Conservation (phyloP, 805 yeast genomes). For the Saccharomycopsis microspora region DNA sequence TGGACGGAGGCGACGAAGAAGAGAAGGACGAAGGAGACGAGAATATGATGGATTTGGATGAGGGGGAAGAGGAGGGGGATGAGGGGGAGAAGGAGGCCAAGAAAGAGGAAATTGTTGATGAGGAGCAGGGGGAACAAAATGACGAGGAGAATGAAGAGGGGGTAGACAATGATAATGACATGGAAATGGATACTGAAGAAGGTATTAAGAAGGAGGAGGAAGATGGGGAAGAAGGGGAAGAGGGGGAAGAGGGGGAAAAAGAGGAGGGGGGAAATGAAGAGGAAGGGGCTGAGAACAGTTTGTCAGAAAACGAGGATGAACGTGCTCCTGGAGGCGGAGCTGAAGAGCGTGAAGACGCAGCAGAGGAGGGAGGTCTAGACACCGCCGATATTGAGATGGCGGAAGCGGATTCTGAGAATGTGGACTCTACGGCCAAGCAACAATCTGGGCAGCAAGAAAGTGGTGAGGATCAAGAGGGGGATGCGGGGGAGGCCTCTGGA, state of each 20-base stretch:
- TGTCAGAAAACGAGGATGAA: constrained; percentile 24
- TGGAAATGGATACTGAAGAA: constrained; percentile 19
- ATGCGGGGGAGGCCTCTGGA: constrained; percentile 30
- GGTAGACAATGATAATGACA: constrained; percentile 22
- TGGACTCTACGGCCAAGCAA: constrained; percentile 49
- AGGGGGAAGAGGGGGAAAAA: constrained; percentile 17
- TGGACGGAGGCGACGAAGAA: constrained; percentile 69
- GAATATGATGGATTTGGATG: constrained; percentile 23
- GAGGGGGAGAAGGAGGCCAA: constrained; percentile 23
- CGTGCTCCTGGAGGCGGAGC: constrained; percentile 28
- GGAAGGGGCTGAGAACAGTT: constrained; percentile 20
- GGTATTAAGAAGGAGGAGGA: constrained; percentile 20
- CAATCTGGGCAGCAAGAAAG: constrained; percentile 49
- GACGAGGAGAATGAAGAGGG: constrained; percentile 21
- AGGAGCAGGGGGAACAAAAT: constrained; percentile 18
- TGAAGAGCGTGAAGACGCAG: constrained; percentile 30
- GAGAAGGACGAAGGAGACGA: constrained; percentile 26
- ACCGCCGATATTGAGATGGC: constrained; percentile 39
- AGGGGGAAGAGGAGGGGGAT: constrained; percentile 20
- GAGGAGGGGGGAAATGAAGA: constrained; percentile 18
- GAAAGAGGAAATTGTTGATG: constrained; percentile 23
- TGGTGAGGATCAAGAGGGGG: constrained; percentile 45
- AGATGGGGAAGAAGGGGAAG: constrained; percentile 18
- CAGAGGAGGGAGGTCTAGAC: constrained; percentile 38
- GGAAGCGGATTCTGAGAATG: constrained; percentile 35